Conservation (phyloP, 164 flowering plant species). For the Echeveria elegans region DNA sequence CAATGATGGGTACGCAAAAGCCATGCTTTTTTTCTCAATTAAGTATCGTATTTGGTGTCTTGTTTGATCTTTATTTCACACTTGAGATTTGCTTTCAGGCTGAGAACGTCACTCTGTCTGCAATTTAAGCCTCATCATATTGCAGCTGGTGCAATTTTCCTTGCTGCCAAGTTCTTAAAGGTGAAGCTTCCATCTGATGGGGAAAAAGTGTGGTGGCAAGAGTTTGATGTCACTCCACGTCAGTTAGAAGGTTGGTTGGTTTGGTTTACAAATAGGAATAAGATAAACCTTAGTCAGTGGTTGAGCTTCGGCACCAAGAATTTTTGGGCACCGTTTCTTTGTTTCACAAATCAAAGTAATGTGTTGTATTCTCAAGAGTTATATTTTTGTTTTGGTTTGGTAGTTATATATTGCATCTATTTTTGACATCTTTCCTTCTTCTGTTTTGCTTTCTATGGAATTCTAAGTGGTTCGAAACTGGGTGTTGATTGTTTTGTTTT, state of each 20-base stretch:
- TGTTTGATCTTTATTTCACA: constrained; percentile 14
- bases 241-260: constrained; percentile 70
- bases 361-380: neutral
- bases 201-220: constrained; percentile 91
- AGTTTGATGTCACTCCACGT: constrained; percentile 85
- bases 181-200: constrained; percentile 80
- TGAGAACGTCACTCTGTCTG: constrained; percentile 85
- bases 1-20: constrained; percentile 64
- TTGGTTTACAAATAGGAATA: neutral
- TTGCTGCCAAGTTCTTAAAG: constrained; percentile 81
- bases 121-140: constrained; percentile 83
- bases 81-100: constrained; percentile 45
- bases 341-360: neutral
- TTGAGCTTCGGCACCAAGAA: neutral
- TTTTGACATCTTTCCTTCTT: no score
- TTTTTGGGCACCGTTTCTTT: neutral
- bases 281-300: neutral
- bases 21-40: constrained; percentile 7
- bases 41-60: neutral
- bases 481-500: neutral
- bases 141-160: constrained; percentile 88
- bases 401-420: no score
- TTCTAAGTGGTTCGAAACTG: neutral
- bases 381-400: neutral
- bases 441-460: neutral